Evolutionary conservation across 176 grass and related monocot genomes (phyloP).

Genomic region (Aegilops tauschii): DNA sequence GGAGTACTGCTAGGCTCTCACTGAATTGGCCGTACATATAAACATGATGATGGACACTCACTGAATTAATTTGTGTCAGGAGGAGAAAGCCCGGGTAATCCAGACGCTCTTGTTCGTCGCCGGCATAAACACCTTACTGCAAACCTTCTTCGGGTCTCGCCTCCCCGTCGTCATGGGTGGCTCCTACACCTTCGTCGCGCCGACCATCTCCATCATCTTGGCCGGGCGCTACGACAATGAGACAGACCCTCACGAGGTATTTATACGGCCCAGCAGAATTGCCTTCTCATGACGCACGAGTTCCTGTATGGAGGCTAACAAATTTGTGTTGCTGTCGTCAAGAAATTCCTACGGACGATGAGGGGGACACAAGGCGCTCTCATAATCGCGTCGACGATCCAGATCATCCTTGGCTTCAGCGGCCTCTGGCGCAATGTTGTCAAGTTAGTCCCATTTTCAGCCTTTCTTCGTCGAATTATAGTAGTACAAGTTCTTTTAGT

Average conservation of each 20-base stretch:
- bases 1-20: neutral
- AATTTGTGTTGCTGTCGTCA: neutral
- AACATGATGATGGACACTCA: neutral
- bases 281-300: no score
- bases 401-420: constrained; percentile 96
- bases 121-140: constrained; percentile 93
- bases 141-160: constrained; percentile 80
- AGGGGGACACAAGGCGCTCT: constrained; percentile 84
- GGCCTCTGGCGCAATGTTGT: constrained; percentile 92
- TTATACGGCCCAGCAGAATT: neutral
- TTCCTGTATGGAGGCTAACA: no score
- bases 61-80: constrained; percentile 32
- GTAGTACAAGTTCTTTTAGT: neutral
- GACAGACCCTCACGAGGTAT: constrained; percentile 77
- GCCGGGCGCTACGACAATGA: constrained; percentile 75
- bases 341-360: constrained; percentile 96
- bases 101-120: constrained; percentile 93
- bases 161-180: constrained; percentile 81
- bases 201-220: constrained; percentile 93
- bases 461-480: neutral
- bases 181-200: constrained; percentile 80
- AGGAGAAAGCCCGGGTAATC: constrained; percentile 84
- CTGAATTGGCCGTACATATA: no score
- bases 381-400: constrained; percentile 76
- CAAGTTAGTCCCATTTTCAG: constrained; percentile 44